Percentiles rank a stretch among this genome's conserved stretches.
Conservation (phyloP, 257 asterid species). For the Orobanche coerulescens region DNA sequence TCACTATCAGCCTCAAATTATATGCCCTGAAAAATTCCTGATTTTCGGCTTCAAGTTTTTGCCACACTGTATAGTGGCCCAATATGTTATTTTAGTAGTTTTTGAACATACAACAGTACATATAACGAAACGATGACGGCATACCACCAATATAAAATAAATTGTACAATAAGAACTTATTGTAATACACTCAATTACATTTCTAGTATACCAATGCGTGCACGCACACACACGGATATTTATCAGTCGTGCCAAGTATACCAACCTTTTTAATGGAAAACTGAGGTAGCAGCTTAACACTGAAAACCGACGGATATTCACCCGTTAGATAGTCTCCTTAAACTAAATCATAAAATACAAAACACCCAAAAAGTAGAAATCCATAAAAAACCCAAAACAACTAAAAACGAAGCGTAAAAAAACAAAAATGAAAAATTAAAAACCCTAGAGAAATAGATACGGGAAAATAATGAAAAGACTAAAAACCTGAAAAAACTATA, state of each 20-base stretch:
- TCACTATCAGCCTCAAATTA: constrained; percentile 48
- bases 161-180: neutral
- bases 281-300: neutral
- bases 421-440: too few species aligned
- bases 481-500: too few species aligned
- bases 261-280: neutral
- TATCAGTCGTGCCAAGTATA: neutral
- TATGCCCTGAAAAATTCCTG: constrained; percentile 72
- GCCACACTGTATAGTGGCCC: constrained; percentile 62
- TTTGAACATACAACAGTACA: neutral
- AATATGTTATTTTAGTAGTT: constrained; percentile 16
- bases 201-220: neutral
- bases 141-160: neutral
- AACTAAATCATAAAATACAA: too few species aligned
- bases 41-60: constrained; percentile 73
- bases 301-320: too few species aligned
- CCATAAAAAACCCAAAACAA: too few species aligned
- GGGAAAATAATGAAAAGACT: too few species aligned
- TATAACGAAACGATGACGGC: neutral
- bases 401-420: too few species aligned
- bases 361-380: too few species aligned
- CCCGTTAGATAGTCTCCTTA: too few species aligned
- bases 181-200: neutral
- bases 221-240: neutral
- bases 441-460: too few species aligned